Base-by-base conservation (phyloP, 805 yeast species). In the Pichia membranifaciens region DNA sequence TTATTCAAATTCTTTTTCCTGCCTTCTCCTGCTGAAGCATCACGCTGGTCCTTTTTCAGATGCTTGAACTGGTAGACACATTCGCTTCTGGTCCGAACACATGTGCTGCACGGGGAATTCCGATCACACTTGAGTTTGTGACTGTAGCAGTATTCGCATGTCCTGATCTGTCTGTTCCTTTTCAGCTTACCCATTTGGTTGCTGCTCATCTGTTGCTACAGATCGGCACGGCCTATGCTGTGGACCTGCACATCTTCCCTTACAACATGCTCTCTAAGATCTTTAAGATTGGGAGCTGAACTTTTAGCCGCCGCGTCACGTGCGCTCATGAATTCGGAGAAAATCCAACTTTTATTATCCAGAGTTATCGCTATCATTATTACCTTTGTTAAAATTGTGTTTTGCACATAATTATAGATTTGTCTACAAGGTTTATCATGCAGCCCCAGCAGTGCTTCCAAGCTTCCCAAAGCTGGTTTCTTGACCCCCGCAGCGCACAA, bases 401-500 rank as follows among this genome's bases (percentile, higher is more conserved):
- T n/a, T n/a, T n/a, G n/a, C n/a, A n/a, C n/a, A n/a, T n/a, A n/a
- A n/a, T n/a, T n/a, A n/a, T n/a, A n/a, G n/a, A n/a, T n/a, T n/a
- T n/a, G n/a, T n/a, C 10, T 25, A 10, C 7, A 15, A 15, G 20
- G 4, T 3, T 8, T 31, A 10, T 29, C n/a, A 46, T 3, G 84
- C 85, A 38, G 85, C 85, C 46, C 75, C 81, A 2, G 84, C 84
- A 6, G 79, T 75, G 40, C 75, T 70, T 2, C 76, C 70, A 22
- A 75, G 72, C 22, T 65, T 64, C 31, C 68, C 65, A 42, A 71
- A 67, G 1, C 79, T 73, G 1, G 66, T 62, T 15, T 79, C 82
- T 62, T 81, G 86, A 48, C 72, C 75, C 20, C 83, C 84, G 36
- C 82, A 79, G 43, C 86, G 67, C 10, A 77, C 78, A 49, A 81